Evolutionary conservation across 345 rosid genomes (phyloP).

Genomic region (Salix viminalis): DNA sequence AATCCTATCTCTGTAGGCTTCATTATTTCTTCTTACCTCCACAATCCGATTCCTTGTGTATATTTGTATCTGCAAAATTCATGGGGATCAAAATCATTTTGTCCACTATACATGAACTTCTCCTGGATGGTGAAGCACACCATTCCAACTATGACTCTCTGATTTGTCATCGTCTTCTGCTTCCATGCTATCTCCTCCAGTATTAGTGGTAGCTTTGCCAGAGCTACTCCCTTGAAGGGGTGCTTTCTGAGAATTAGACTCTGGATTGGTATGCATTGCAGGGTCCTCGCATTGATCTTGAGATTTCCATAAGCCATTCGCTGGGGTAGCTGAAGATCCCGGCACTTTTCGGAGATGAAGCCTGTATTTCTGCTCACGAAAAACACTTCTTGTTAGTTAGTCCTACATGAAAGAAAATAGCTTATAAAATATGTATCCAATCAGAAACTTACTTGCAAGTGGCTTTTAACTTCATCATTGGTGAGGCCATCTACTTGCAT

Average conservation of each 20-base stretch:
- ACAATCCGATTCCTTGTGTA: slow-evolving; percentile 9
- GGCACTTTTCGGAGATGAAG: slow-evolving; percentile 18
- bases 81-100: slow-evolving; percentile 10
- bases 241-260: slow-evolving; percentile 15
- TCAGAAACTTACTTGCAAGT: slow-evolving; percentile 19
- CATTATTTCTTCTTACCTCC: slow-evolving; percentile 10
- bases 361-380: slow-evolving; percentile 23
- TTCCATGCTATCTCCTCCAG: slow-evolving; percentile 15
- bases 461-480: slow-evolving; percentile 32
- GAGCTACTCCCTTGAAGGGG: neutral
- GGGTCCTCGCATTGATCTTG: slow-evolving; percentile 4
- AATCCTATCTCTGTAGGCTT: slow-evolving; percentile 1
- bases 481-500: slow-evolving; percentile 33
- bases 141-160: slow-evolving; percentile 22
- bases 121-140: neutral
- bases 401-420: neutral
- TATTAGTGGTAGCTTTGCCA: slow-evolving; percentile 4
- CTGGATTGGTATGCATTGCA: neutral
- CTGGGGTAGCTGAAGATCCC: slow-evolving; percentile 15
- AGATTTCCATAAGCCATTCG: slow-evolving; percentile 10
- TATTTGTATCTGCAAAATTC: slow-evolving; percentile 21
- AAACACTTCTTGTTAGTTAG: neutral
- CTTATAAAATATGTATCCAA: neutral
- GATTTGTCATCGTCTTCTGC: slow-evolving; percentile 15
- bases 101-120: slow-evolving; percentile 7